A percentile compares a stretch with the other conserved stretches of the same genome.
phyloP scores from a whole-genome alignment of 208 protist genomes.

The Trypanosoma theileri region DNA sequence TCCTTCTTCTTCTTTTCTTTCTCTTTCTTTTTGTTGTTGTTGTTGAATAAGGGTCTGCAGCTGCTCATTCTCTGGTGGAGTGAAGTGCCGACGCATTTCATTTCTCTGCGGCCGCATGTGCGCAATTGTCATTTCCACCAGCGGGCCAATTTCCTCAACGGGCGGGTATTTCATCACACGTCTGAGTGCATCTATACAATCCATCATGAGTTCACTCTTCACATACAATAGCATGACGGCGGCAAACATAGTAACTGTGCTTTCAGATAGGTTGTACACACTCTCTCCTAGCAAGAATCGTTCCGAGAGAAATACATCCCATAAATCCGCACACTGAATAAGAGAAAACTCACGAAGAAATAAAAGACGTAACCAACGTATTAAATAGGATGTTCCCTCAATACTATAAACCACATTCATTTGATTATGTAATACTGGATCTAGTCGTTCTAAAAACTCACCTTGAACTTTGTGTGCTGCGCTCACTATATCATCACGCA shows the following conservation, averaged over 20 bases:
- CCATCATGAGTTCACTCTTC: slow-evolving; percentile 33
- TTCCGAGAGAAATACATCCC: slow-evolving; percentile 82
- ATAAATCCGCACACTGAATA: slow-evolving; percentile 55
- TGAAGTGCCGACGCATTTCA: slow-evolving; percentile 20
- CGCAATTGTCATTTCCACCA: slow-evolving; percentile 30
- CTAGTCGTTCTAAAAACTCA: slow-evolving; percentile 48
- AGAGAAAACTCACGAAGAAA: slow-evolving; percentile 88
- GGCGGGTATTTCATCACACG: slow-evolving; percentile 86
- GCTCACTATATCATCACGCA: slow-evolving; percentile 38
- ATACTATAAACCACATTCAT: slow-evolving; percentile 73
- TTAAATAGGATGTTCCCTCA: slow-evolving; percentile 72
- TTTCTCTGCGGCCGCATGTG: slow-evolving; percentile 8
- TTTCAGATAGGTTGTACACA: slow-evolving; percentile 39
- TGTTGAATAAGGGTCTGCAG: too few species aligned
- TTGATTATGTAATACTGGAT: slow-evolving; percentile 53
- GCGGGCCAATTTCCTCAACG: slow-evolving; percentile 39
- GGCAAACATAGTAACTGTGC: slow-evolving; percentile 54
- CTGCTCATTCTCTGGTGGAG: background rate
- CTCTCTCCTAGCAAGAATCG: slow-evolving; percentile 19
- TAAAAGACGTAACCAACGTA: slow-evolving; percentile 88
- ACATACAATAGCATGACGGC: slow-evolving; percentile 64
- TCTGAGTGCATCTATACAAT: slow-evolving; percentile 44
- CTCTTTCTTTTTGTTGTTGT: too few species aligned
- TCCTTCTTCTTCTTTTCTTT: too few species aligned
- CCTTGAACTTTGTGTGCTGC: slow-evolving; percentile 56